Conservation (phyloP, 495 filamentous ascomycete genomes). For the Umbilicaria muhlenbergii region DNA sequence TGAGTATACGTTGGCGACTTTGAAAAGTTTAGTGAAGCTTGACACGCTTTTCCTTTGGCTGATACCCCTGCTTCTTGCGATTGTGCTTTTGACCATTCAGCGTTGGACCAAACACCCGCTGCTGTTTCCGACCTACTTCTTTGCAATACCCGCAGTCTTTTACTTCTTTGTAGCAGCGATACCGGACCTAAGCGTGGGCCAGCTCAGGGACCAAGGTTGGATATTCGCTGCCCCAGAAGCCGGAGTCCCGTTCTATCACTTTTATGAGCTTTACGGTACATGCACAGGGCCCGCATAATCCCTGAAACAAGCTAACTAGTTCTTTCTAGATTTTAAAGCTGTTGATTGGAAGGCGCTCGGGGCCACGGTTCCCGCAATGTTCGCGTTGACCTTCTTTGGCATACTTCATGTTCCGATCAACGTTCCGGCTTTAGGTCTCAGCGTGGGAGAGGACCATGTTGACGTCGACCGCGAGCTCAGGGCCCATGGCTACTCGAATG, state of each 20-base stretch:
- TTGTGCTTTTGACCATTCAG: slow-evolving; percentile 61
- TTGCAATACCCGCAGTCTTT: slow-evolving; percentile 63
- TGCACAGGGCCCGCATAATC: neutral
- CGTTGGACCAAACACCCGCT: slow-evolving; percentile 61
- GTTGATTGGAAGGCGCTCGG: slow-evolving; percentile 69
- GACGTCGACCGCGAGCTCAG: slow-evolving; percentile 85
- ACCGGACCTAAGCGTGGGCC: slow-evolving; percentile 41
- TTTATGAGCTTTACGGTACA: slow-evolving; percentile 85
- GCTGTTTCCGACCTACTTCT: slow-evolving; percentile 75
- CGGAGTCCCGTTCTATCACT: slow-evolving; percentile 88
- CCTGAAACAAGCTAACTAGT: slow-evolving; percentile 8
- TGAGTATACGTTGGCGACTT: slow-evolving; percentile 59
- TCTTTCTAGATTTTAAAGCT: slow-evolving; percentile 31
- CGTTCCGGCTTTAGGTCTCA: slow-evolving; percentile 79
- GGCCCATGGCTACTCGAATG: slow-evolving; percentile 85
- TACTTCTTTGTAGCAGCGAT: slow-evolving; percentile 61
- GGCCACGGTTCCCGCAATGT: slow-evolving; percentile 82
- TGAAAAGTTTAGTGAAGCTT: slow-evolving; percentile 49
- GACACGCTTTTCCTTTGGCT: slow-evolving; percentile 73
- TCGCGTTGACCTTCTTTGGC: slow-evolving; percentile 93
- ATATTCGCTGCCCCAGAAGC: slow-evolving; percentile 73
- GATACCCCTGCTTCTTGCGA: slow-evolving; percentile 59
- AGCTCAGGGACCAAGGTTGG: slow-evolving; percentile 63
- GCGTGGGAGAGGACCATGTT: slow-evolving; percentile 77
- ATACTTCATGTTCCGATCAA: slow-evolving; percentile 97